Conservation (phyloP, 2,329 filamentous ascomycete species). For the Phyllosticta citribraziliensis region DNA sequence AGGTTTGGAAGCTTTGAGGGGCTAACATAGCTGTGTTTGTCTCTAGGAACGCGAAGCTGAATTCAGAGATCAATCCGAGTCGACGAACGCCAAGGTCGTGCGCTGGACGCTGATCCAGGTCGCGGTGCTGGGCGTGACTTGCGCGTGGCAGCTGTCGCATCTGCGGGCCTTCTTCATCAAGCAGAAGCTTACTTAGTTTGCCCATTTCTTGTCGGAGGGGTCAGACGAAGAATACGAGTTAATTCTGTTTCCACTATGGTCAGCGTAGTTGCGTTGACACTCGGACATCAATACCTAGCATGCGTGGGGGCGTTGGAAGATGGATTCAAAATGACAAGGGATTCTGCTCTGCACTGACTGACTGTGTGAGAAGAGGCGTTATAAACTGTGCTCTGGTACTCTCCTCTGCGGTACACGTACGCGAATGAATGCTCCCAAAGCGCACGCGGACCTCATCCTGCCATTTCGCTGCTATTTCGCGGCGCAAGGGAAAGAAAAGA, state of each 20-base stretch:
- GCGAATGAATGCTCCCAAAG: too few species aligned
- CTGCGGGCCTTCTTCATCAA: constrained; percentile 98
- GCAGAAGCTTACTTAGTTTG: constrained; percentile 79
- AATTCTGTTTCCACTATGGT: not conserved
- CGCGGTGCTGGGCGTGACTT: constrained; percentile 72
- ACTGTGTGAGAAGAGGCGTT: not conserved
- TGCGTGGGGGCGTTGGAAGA: not conserved
- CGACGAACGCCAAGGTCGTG: constrained; percentile 82
- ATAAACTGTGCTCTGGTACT: too few species aligned
- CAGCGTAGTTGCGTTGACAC: not conserved
- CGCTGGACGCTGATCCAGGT: constrained; percentile 92
- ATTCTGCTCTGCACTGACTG: not conserved
- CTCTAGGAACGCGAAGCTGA: constrained; percentile 86
- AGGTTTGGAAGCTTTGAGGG: not conserved
- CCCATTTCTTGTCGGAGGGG: not conserved
- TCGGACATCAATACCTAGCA: not conserved
- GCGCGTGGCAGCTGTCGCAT: constrained; percentile 94
- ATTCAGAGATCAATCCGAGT: constrained; percentile 95
- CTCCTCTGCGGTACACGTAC: too few species aligned
- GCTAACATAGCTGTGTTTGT: not conserved
- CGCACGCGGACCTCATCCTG: too few species aligned
- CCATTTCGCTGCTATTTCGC: too few species aligned
- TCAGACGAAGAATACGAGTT: not conserved
- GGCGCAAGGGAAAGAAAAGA: too few species aligned
- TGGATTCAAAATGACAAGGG: not conserved